Evolutionary conservation across 2,329 filamentous ascomycete species (phyloP).

Genomic region (Colletotrichum kahawae): DNA sequence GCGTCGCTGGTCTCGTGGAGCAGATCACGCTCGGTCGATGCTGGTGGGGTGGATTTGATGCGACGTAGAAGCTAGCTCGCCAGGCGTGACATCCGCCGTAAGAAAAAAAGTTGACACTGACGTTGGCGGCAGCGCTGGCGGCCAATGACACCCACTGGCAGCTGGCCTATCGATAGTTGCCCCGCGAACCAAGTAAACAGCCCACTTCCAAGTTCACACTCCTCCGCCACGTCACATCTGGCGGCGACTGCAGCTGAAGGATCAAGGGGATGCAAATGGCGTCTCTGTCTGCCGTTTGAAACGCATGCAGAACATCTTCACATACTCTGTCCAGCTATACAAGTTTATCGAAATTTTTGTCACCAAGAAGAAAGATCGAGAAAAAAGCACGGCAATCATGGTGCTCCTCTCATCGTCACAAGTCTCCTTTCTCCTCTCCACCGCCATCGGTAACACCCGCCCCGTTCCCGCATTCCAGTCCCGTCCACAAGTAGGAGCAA

Average conservation of each 20-base stretch:
- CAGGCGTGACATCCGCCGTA: not conserved
- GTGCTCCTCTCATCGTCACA: slow-evolving; percentile 72
- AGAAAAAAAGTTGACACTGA: slow-evolving; percentile 4
- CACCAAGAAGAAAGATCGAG: not conserved
- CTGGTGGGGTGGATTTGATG: not conserved
- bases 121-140: not conserved
- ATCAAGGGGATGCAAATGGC: not conserved
- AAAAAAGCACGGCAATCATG: not conserved
- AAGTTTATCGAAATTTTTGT: not conserved
- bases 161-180: slow-evolving; percentile 52
- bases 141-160: not conserved
- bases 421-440: slow-evolving; percentile 71
- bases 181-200: slow-evolving; percentile 37
- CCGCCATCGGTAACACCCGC: slow-evolving; percentile 60
- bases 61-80: not conserved
- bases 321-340: not conserved
- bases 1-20: not conserved
- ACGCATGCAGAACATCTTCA: not conserved
- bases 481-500: not conserved
- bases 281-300: not conserved
- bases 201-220: slow-evolving; percentile 2
- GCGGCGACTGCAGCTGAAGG: not conserved
- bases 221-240: not conserved
- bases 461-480: slow-evolving; percentile 15
- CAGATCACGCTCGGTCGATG: slow-evolving; percentile 4